A percentile compares a stretch with the other conserved stretches of the same genome.
These are phyloP conservation scores for Anisogramma anomala DNA, from an alignment of 2,329 filamentous ascomycete species.

Conservation along the genomic window DNA sequence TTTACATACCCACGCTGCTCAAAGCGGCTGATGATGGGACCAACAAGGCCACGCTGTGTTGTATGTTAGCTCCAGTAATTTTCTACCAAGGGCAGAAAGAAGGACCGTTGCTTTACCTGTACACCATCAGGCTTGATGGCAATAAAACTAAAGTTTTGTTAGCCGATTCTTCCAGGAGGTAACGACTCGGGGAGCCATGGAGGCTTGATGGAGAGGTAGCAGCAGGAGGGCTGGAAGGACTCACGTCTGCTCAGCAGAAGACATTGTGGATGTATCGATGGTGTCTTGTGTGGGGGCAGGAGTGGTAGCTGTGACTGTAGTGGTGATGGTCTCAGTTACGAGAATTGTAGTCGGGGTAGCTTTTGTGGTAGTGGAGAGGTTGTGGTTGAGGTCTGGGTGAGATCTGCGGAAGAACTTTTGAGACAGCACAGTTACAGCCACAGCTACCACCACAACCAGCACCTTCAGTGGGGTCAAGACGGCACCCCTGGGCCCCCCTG, in stretches of 20 bases:
- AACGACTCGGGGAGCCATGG: background rate
- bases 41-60: conserved; percentile 81
- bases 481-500: background rate
- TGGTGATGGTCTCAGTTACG: conserved; percentile 17
- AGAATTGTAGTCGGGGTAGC: conserved; percentile 6
- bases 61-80: conserved; percentile 16
- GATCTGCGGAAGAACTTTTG: conserved; percentile 21
- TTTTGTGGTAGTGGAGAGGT: conserved; percentile 29
- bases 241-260: conserved; percentile 76
- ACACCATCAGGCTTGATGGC: conserved; percentile 99
- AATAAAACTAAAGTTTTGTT: conserved; percentile 66
- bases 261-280: conserved; percentile 44
- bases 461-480: conserved; percentile 8
- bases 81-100: conserved; percentile 3
- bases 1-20: conserved; percentile 75
- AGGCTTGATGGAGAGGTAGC: conserved; percentile 14
- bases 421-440: conserved; percentile 12
- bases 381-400: conserved; percentile 30
- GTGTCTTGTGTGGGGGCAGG: conserved; percentile 15
- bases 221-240: conserved; percentile 26
- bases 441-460: conserved; percentile 10
- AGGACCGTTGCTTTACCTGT: conserved; percentile 53
- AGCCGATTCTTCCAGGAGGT: conserved; percentile 1
- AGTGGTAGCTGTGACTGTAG: conserved; percentile 20
- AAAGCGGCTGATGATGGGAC: conserved; percentile 95